Percentiles rank a stretch among this genome's conserved stretches.
phyloP scores from a whole-genome alignment of 805 yeast genomes.

The Candida xyloterini region DNA sequence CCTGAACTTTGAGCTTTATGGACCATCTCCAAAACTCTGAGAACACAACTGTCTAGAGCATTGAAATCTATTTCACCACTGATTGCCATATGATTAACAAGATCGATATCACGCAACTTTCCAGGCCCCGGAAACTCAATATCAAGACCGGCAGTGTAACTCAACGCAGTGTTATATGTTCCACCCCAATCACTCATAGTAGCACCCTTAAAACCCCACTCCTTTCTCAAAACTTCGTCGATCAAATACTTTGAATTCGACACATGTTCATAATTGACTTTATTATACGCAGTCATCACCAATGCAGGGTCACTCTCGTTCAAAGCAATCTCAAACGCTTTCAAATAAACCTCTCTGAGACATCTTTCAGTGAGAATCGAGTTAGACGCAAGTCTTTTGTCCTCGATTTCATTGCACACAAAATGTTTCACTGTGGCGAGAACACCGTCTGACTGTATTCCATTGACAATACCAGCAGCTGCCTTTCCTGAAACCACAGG shows the following conservation, averaged over 20 bases:
- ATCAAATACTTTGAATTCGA: slow-evolving; percentile 46
- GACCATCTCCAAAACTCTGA: slow-evolving; percentile 46
- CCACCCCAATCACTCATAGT: slow-evolving; percentile 70
- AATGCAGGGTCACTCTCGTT: slow-evolving; percentile 50
- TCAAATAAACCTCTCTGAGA: slow-evolving; percentile 59
- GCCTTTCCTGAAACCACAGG: slow-evolving; percentile 41
- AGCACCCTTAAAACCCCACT: slow-evolving; percentile 58
- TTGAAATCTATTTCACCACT: slow-evolving; percentile 41
- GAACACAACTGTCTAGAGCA: slow-evolving; percentile 46
- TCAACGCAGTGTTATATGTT: slow-evolving; percentile 46
- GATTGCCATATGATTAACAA: slow-evolving; percentile 42
- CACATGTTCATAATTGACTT: slow-evolving; percentile 58
- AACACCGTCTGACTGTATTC: slow-evolving; percentile 51
- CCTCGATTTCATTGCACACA: slow-evolving; percentile 63
- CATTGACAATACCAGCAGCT: slow-evolving; percentile 49
- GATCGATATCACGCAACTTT: slow-evolving; percentile 40
- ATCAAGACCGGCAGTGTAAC: slow-evolving; percentile 54
- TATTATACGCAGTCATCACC: slow-evolving; percentile 64
- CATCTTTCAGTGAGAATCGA: slow-evolving; percentile 57
- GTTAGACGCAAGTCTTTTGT: slow-evolving; percentile 48
- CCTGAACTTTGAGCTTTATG: slow-evolving; percentile 42
- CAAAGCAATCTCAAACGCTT: slow-evolving; percentile 63
- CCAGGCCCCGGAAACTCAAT: slow-evolving; percentile 70
- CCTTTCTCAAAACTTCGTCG: slow-evolving; percentile 48
- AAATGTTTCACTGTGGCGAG: slow-evolving; percentile 62